Evolutionary conservation across 2,329 filamentous ascomycete species (phyloP).

Genomic region (Sclerotinia borealis): DNA sequence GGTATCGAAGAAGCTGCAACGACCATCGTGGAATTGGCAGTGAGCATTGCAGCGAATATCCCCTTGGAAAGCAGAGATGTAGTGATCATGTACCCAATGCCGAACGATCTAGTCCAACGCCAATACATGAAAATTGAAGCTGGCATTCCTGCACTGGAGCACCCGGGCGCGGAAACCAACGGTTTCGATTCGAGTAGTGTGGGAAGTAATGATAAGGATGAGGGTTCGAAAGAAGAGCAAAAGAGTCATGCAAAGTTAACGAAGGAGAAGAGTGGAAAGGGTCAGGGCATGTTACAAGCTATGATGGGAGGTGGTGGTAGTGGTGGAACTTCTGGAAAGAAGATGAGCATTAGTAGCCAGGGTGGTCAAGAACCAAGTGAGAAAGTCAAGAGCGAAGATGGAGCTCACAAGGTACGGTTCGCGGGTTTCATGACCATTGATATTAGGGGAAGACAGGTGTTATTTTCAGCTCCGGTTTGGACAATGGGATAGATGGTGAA

Average conservation of each 20-base stretch:
- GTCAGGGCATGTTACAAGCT: slow-evolving; percentile 34
- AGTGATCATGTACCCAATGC: slow-evolving; percentile 76
- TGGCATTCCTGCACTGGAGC: slow-evolving; percentile 55
- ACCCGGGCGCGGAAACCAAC: slow-evolving; percentile 26
- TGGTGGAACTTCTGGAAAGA: slow-evolving; percentile 22
- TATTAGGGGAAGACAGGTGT: slow-evolving; percentile 67
- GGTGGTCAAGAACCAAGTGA: slow-evolving; percentile 18
- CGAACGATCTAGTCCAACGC: slow-evolving; percentile 63
- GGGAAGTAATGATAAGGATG: slow-evolving; percentile 31
- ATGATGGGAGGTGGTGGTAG: slow-evolving; percentile 25
- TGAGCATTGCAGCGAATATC: slow-evolving; percentile 78
- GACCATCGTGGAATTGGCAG: slow-evolving; percentile 88
- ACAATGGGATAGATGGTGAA: slow-evolving; percentile 36
- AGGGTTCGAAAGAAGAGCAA: slow-evolving; percentile 25
- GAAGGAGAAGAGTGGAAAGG: slow-evolving; percentile 29
- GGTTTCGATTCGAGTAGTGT: slow-evolving; percentile 30
- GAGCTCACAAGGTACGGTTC: slow-evolving; percentile 56
- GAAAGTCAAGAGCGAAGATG: slow-evolving; percentile 30
- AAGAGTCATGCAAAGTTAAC: slow-evolving; percentile 26
- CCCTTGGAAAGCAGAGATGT: slow-evolving; percentile 90
- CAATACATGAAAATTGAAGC: slow-evolving; percentile 80
- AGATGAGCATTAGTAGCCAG: slow-evolving; percentile 25
- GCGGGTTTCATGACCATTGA: slow-evolving; percentile 69
- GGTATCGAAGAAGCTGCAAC: slow-evolving; percentile 83
- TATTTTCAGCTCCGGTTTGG: slow-evolving; percentile 73